A percentile compares a stretch with the other conserved stretches of the same genome.
Conservation (phyloP, 148 eudicot species). For the Amaranthus hypochondriacus region DNA sequence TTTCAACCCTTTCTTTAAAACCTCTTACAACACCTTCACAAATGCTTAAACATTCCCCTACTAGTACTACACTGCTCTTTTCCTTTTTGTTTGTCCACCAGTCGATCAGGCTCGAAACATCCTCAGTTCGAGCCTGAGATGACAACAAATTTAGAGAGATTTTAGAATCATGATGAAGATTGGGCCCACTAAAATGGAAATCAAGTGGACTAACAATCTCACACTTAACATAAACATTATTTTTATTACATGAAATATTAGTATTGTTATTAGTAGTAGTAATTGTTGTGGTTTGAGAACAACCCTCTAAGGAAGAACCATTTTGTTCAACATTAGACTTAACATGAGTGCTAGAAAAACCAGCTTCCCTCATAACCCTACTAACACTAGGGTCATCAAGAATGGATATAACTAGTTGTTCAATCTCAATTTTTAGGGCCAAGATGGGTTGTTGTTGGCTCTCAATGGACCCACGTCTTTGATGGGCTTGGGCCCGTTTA, state of each 20-base stretch:
- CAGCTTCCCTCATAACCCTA: slow-evolving; percentile 92
- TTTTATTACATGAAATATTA: not conserved
- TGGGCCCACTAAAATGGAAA: slow-evolving; percentile 12
- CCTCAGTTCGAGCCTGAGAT: slow-evolving; percentile 31
- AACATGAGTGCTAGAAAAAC: slow-evolving; percentile 75
- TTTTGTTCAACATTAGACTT: slow-evolving; percentile 68
- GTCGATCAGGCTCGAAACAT: slow-evolving; percentile 43
- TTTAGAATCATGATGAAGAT: slow-evolving; percentile 14
- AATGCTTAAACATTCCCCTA: slow-evolving; percentile 45
- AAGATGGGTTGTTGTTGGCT: slow-evolving; percentile 80
- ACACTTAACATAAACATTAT: not conserved
- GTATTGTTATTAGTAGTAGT: slow-evolving; percentile 11
- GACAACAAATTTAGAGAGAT: not conserved
- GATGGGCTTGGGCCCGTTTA: slow-evolving; percentile 92
- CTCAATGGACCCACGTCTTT: slow-evolving; percentile 75
- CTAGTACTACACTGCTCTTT: slow-evolving; percentile 47
- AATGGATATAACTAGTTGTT: slow-evolving; percentile 72
- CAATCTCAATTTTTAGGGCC: slow-evolving; percentile 72
- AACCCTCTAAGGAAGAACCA: slow-evolving; percentile 36
- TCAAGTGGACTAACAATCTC: slow-evolving; percentile 11
- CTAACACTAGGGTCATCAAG: slow-evolving; percentile 96
- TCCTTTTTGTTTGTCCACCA: slow-evolving; percentile 45
- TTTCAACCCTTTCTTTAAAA: slow-evolving; percentile 51
- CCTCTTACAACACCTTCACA: slow-evolving; percentile 56
- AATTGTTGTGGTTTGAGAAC: slow-evolving; percentile 25